Percentiles rank a stretch among this genome's conserved stretches.
Conservation (phyloP, 345 rosid genomes). For the Gossypium longicalyx region DNA sequence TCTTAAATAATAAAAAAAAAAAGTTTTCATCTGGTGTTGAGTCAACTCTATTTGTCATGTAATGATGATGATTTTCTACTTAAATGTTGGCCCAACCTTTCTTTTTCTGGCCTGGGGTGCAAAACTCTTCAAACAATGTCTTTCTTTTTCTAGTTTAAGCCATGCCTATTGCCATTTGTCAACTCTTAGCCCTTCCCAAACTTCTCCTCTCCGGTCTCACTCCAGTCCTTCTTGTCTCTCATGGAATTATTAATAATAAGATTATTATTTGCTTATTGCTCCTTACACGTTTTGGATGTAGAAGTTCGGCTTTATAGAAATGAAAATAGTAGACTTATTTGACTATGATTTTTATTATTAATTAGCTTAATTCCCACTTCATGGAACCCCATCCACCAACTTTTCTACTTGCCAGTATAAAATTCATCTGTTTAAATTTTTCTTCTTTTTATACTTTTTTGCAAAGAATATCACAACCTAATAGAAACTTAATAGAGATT, state of each 20-base stretch:
- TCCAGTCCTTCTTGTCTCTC: not conserved
- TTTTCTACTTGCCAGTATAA: not conserved
- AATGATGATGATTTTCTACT: not conserved
- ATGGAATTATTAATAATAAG: no score
- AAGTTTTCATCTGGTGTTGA: not conserved
- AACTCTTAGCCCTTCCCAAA: not conserved
- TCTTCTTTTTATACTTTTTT: not conserved
- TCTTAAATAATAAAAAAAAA: no score
- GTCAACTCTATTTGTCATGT: slow-evolving; percentile 7
- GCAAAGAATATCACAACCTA: not conserved
- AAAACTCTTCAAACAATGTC: not conserved
- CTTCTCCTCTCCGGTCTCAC: not conserved
- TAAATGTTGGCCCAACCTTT: not conserved
- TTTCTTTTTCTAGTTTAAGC: not conserved
- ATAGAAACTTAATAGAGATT: no score
- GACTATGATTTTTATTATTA: not conserved
- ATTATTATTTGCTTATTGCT: not conserved
- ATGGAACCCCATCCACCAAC: slow-evolving; percentile 10
- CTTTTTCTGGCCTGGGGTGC: not conserved
- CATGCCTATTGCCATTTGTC: not conserved
- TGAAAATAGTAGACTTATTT: not conserved
- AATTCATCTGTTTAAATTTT: not conserved
- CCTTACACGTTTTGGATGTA: not conserved
- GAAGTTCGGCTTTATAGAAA: not conserved
- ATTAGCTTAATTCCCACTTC: not conserved